Percentiles rank a stretch among this genome's conserved stretches.
phyloP scores from a whole-genome alignment of 331 rosid species.

The Malus hybrid region DNA sequence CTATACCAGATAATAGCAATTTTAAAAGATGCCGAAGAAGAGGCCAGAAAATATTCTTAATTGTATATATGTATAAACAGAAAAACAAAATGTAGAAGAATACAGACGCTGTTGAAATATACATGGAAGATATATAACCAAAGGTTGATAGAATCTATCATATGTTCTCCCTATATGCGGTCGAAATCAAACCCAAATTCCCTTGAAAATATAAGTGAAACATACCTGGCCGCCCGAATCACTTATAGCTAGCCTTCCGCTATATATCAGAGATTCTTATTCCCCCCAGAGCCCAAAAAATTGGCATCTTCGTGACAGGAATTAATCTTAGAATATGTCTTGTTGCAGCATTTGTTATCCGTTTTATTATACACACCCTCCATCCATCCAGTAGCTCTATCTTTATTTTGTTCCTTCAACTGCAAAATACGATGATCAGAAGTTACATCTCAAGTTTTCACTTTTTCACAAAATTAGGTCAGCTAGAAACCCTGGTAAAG shows the following conservation, averaged over 20 bases:
- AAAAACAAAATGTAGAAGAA: neutral
- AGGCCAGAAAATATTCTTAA: neutral
- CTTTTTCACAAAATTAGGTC: neutral
- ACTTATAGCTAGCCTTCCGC: neutral
- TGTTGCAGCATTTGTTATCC: neutral
- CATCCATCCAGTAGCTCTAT: neutral
- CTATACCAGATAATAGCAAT: neutral
- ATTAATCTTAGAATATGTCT: neutral
- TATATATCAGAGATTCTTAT: neutral
- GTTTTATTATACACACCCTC: neutral
- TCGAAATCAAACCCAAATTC: neutral
- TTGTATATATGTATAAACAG: neutral
- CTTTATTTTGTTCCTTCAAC: too few species aligned
- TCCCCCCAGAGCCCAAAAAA: neutral
- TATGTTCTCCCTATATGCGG: constrained; percentile 5
- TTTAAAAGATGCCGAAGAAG: constrained; percentile 6
- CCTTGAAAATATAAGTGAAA: neutral
- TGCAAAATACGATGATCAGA: too few species aligned
- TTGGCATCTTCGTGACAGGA: neutral
- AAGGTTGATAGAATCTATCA: constrained; percentile 6
- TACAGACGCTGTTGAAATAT: neutral
- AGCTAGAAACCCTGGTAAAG: neutral
- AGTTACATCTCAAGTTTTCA: neutral
- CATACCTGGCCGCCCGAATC: neutral
- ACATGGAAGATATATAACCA: neutral